These are phyloP conservation scores for Trichoderma asperellum DNA, from an alignment of 2,329 filamentous ascomycete genomes.

Conservation along the genomic window DNA sequence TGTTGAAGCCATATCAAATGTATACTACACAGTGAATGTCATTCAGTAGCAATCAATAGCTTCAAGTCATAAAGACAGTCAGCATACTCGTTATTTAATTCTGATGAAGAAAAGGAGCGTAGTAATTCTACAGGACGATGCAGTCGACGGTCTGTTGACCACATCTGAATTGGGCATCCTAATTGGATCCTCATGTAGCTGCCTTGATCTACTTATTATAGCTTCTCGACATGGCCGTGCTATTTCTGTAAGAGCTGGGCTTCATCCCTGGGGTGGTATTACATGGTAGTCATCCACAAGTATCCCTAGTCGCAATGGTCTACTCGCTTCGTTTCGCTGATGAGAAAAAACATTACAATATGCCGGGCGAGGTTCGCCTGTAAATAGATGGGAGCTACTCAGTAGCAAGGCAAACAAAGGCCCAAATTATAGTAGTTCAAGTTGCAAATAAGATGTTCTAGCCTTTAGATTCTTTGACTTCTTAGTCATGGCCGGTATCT, in stretches of 20 bases:
- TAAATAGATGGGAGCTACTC: neutral
- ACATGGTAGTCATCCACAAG: neutral
- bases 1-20: neutral
- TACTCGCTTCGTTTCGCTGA: neutral
- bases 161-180: neutral
- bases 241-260: neutral
- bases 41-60: neutral
- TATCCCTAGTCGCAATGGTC: neutral
- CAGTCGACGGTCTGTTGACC: neutral
- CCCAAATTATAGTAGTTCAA: neutral
- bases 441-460: neutral
- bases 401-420: neutral
- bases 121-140: neutral
- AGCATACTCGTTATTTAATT: neutral
- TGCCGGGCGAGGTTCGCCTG: neutral
- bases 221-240: neutral
- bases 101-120: neutral
- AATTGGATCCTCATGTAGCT: too few relatives aligned
- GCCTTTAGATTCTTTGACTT: neutral
- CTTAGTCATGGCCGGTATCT: neutral
- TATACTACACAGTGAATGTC: neutral
- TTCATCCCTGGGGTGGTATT: neutral
- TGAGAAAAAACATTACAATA: neutral
- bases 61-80: neutral
- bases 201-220: neutral